Percentiles rank a stretch among this genome's conserved stretches.
Evolutionary conservation across 164 flowering plant species (phyloP).

Genomic region (Amborella trichopoda): DNA sequence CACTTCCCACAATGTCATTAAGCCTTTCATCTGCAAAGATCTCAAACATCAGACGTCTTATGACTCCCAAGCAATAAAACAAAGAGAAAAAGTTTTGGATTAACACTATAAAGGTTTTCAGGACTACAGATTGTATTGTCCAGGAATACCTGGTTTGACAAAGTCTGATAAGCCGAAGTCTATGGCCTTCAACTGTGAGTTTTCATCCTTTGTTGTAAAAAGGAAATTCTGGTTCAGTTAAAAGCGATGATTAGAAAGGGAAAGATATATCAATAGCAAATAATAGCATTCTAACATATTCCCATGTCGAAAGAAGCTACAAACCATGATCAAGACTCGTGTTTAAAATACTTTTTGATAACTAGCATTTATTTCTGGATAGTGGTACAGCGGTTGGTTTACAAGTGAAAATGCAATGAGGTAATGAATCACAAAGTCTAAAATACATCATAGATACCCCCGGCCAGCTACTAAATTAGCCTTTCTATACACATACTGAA

Average conservation of each 20-base stretch:
- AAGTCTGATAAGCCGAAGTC: constrained; percentile 97
- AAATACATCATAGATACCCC: too few relatives aligned
- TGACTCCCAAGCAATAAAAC: neutral
- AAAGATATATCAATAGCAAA: neutral
- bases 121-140: neutral
- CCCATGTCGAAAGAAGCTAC: too few relatives aligned
- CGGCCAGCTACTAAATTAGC: too few relatives aligned
- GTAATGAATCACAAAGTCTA: too few relatives aligned
- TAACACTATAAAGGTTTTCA: neutral
- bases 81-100: neutral
- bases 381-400: too few relatives aligned
- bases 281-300: too few relatives aligned
- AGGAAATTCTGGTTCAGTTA: constrained; percentile 69
- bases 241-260: constrained; percentile 8
- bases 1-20: constrained; percentile 98
- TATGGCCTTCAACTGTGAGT: constrained; percentile 72
- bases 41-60: constrained; percentile 1
- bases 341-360: too few relatives aligned
- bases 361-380: too few relatives aligned
- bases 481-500: too few relatives aligned
- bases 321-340: too few relatives aligned
- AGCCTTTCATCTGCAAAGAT: constrained; percentile 82
- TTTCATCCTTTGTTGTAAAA: constrained; percentile 68
- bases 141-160: constrained; percentile 75
- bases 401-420: too few relatives aligned